Conservation (phyloP, 2,329 filamentous ascomycete genomes). For the Akanthomyces uredinophilus region DNA sequence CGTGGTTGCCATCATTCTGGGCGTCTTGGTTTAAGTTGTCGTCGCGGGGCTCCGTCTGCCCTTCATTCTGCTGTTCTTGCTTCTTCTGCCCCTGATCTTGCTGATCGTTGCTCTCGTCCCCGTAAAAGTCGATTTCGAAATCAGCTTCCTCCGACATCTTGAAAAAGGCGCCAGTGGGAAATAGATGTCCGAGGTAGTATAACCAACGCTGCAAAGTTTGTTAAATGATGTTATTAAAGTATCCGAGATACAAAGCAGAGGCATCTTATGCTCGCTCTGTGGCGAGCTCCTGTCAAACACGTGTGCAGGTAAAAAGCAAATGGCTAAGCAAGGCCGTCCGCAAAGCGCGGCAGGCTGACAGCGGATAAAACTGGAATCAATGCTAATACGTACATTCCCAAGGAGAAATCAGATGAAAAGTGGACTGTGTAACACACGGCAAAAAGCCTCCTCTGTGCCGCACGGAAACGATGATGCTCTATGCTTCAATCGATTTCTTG, state of each 20-base stretch:
- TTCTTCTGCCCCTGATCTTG: conserved; percentile 27
- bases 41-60: conserved; percentile 15
- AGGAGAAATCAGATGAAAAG: conserved; percentile 14
- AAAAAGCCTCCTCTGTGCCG: conserved; percentile 39
- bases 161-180: conserved; percentile 3
- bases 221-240: conserved; percentile 15
- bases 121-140: conserved; percentile 69
- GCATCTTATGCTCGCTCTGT: neutral
- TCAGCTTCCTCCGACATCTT: conserved; percentile 66
- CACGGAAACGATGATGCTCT: conserved; percentile 57
- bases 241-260: conserved; percentile 15
- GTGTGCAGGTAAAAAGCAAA: neutral
- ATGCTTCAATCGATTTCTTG: conserved; percentile 41
- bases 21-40: conserved; percentile 35
- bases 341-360: conserved; percentile 28
- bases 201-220: conserved; percentile 9
- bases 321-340: conserved; percentile 9
- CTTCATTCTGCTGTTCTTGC: conserved; percentile 18
- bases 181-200: conserved; percentile 1
- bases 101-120: conserved; percentile 49
- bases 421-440: conserved; percentile 27
- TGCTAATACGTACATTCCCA: conserved; percentile 53
- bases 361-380: conserved; percentile 34
- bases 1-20: conserved; percentile 33
- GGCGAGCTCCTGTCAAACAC: neutral